Percentiles rank a stretch among this genome's conserved stretches.
phyloP scores from a whole-genome alignment of 2,329 filamentous ascomycete genomes.

The Penicillium brasilianum region DNA sequence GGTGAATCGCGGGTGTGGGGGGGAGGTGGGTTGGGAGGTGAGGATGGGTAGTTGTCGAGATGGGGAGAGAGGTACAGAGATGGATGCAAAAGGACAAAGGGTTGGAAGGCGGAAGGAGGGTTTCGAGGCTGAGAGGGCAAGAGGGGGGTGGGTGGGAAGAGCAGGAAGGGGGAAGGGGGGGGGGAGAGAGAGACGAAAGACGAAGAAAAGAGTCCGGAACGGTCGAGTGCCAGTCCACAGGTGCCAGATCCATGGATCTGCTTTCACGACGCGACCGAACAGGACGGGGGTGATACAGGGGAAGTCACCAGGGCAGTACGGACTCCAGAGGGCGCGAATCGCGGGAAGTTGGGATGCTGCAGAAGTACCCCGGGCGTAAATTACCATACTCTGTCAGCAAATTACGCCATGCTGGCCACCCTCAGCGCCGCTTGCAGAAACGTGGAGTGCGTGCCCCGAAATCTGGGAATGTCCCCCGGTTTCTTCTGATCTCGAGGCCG shows the following conservation, averaged over 20 bases:
- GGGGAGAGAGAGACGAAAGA: slow-evolving; percentile 27
- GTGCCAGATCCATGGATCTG: slow-evolving; percentile 38
- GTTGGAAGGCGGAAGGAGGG: slow-evolving; percentile 23
- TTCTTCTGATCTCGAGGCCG: neutral
- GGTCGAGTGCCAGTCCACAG: slow-evolving; percentile 29
- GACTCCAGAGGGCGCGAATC: neutral
- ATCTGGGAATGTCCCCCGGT: slow-evolving; percentile 25
- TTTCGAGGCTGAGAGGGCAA: slow-evolving; percentile 25
- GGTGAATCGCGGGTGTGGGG: slow-evolving; percentile 12
- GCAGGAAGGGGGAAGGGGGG: slow-evolving; percentile 31
- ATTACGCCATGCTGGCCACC: slow-evolving; percentile 20
- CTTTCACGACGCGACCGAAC: slow-evolving; percentile 32
- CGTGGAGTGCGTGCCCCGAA: slow-evolving; percentile 34
- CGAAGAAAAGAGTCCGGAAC: slow-evolving; percentile 31
- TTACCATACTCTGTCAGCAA: slow-evolving; percentile 27
- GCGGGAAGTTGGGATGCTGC: slow-evolving; percentile 4
- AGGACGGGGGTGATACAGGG: slow-evolving; percentile 21
- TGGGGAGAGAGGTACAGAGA: slow-evolving; percentile 7
- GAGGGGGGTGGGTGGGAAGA: slow-evolving; percentile 25
- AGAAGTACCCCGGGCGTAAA: slow-evolving; percentile 16
- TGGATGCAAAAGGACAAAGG: slow-evolving; percentile 22
- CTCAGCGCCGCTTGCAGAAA: slow-evolving; percentile 33
- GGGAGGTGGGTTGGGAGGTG: too few species aligned
- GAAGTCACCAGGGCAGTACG: neutral
- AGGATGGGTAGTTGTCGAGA: neutral